A percentile compares a stretch with the other conserved stretches of the same genome.
These are phyloP conservation scores for Aegle marmelos DNA, from an alignment of 345 rosid species.

Conservation along the genomic window DNA sequence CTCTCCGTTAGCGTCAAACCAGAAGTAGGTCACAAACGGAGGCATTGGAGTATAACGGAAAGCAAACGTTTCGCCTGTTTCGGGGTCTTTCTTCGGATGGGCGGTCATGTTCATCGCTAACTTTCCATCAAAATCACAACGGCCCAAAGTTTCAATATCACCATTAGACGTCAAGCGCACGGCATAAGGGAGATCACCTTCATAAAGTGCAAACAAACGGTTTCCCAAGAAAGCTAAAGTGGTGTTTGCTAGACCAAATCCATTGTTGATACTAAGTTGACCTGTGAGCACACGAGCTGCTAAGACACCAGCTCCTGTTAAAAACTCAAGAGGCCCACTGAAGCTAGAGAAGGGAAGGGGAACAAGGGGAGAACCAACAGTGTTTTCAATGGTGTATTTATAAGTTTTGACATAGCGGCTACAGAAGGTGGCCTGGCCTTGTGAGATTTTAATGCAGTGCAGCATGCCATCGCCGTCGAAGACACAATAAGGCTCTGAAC, in stretches of 20 bases:
- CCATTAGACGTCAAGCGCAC: constrained; percentile 38
- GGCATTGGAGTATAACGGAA: constrained; percentile 60
- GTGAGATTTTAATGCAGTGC: constrained; percentile 45
- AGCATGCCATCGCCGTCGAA: constrained; percentile 73
- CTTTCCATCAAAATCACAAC: constrained; percentile 48
- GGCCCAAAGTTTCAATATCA: constrained; percentile 41
- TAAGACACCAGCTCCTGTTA: constrained; percentile 40
- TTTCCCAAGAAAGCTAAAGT: constrained; percentile 46
- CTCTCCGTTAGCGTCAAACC: constrained; percentile 36
- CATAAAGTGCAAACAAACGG: constrained; percentile 48
- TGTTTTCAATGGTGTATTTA: constrained; percentile 39
- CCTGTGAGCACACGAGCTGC: constrained; percentile 43
- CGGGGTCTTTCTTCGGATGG: constrained; percentile 50
- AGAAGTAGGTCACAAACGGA: constrained; percentile 52
- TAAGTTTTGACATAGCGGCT: constrained; percentile 54
- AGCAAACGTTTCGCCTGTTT: constrained; percentile 55
- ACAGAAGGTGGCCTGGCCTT: constrained; percentile 42
- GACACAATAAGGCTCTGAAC: constrained; percentile 48
- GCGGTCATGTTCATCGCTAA: constrained; percentile 59
- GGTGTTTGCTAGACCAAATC: constrained; percentile 39
- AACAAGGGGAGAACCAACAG: constrained; percentile 36
- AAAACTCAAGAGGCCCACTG: constrained; percentile 44
- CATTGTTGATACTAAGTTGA: constrained; percentile 44
- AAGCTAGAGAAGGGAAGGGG: constrained; percentile 56
- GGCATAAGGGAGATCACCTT: constrained; percentile 55